These are phyloP conservation scores for Arthrobotrys conoides DNA, from an alignment of 2,329 filamentous ascomycete genomes.

Conservation along the genomic window DNA sequence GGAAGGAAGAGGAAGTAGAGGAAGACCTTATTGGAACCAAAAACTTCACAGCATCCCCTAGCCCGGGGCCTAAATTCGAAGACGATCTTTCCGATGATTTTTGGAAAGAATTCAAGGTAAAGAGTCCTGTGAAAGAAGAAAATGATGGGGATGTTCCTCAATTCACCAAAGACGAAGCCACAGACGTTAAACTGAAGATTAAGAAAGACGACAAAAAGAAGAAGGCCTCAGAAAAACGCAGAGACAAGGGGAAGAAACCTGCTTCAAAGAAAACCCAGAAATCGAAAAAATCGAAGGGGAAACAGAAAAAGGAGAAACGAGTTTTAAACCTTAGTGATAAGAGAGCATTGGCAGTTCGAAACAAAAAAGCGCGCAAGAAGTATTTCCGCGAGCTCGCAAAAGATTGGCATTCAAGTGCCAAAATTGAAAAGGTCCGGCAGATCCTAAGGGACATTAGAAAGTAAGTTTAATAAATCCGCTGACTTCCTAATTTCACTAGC, in stretches of 20 bases:
- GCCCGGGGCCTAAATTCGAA: slow-evolving; percentile 19
- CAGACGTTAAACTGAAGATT: neutral
- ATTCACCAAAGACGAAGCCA: neutral
- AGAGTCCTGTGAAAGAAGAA: slow-evolving; percentile 68
- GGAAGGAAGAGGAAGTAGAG: slow-evolving; percentile 41
- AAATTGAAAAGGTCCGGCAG: slow-evolving; percentile 78
- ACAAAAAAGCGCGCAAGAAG: slow-evolving; percentile 75
- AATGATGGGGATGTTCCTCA: neutral
- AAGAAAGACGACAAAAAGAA: slow-evolving; percentile 3
- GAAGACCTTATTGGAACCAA: slow-evolving; percentile 58
- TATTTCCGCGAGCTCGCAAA: slow-evolving; percentile 67
- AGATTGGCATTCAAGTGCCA: slow-evolving; percentile 81
- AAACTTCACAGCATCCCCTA: neutral
- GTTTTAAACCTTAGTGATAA: slow-evolving; percentile 74
- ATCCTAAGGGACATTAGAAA: slow-evolving; percentile 70
- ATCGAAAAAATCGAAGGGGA: slow-evolving; percentile 61
- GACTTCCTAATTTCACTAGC: slow-evolving; percentile 64
- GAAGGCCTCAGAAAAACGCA: slow-evolving; percentile 19
- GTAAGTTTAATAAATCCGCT: slow-evolving; percentile 66
- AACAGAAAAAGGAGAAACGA: slow-evolving; percentile 64
- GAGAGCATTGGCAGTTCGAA: slow-evolving; percentile 77
- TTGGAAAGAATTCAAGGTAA: slow-evolving; percentile 66
- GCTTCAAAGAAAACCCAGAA: slow-evolving; percentile 50
- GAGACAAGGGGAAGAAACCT: slow-evolving; percentile 62
- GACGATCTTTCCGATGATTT: slow-evolving; percentile 65